Evolutionary conservation across 192 early-diverging fungal genomes (phyloP).

Genomic region (Dimargaris cristalligena): DNA sequence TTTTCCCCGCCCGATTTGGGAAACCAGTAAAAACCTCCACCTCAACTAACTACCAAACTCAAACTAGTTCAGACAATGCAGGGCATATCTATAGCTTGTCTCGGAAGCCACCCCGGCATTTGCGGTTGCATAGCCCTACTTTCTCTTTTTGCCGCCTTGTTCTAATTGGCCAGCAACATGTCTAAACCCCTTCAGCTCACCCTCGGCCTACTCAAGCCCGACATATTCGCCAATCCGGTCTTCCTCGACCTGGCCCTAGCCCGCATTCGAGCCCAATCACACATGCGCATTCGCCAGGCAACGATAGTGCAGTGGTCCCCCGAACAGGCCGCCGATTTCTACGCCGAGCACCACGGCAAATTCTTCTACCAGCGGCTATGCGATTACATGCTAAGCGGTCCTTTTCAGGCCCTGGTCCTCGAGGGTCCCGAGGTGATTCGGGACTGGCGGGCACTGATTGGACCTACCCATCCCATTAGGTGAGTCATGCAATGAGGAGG

Average conservation of each 20-base stretch:
- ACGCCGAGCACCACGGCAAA: slow-evolving; percentile 42
- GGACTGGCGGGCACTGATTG: slow-evolving; percentile 44
- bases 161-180: too few relatives aligned
- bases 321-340: slow-evolving; percentile 41
- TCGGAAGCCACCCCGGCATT: too few relatives aligned
- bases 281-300: too few relatives aligned
- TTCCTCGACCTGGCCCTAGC: slow-evolving; percentile 22
- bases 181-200: slow-evolving; percentile 25
- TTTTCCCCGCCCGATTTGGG: too few relatives aligned
- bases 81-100: too few relatives aligned
- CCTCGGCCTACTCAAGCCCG: slow-evolving; percentile 54
- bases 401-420: slow-evolving; percentile 41
- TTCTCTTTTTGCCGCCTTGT: too few relatives aligned
- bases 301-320: slow-evolving; percentile 37
- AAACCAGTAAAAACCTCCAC: too few relatives aligned
- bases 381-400: slow-evolving; percentile 57
- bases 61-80: too few relatives aligned
- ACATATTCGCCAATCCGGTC: slow-evolving; percentile 41
- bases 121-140: too few relatives aligned
- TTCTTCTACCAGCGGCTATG: slow-evolving; percentile 54
- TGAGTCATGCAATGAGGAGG: slow-evolving; percentile 15
- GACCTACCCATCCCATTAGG: slow-evolving; percentile 46
- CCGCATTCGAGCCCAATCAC: slow-evolving; percentile 23
- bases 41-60: too few relatives aligned
- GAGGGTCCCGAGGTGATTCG: slow-evolving; percentile 35